Conservation (phyloP, 306 rosid species). For the Cucurbita moschata region DNA sequence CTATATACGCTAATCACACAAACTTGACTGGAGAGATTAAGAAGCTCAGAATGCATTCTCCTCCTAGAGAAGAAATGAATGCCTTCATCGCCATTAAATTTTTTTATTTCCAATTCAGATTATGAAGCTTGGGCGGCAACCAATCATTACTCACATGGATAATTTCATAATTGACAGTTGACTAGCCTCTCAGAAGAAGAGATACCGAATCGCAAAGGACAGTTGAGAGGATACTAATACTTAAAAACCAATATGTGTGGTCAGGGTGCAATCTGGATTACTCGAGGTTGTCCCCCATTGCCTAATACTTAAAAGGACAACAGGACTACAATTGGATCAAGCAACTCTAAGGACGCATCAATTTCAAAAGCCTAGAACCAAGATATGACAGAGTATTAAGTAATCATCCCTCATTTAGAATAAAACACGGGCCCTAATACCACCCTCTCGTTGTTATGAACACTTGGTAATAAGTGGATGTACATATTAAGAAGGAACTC, state of each 20-base stretch:
- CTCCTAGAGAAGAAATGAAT: background rate
- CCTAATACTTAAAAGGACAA: background rate
- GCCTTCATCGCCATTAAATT: background rate
- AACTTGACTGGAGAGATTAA: background rate
- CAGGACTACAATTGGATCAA: background rate
- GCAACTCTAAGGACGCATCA: background rate
- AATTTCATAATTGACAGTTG: background rate
- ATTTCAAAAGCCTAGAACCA: background rate
- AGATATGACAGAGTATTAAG: background rate
- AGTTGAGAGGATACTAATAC: background rate
- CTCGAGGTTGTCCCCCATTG: background rate
- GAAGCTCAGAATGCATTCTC: background rate
- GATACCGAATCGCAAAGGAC: background rate
- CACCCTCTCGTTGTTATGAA: background rate
- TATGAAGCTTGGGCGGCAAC: background rate
- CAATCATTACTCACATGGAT: background rate
- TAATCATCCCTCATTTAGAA: background rate
- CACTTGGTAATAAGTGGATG: background rate
- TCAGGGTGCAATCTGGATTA: background rate
- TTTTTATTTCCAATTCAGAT: background rate
- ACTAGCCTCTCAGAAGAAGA: background rate
- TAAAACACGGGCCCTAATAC: background rate
- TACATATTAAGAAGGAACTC: background rate
- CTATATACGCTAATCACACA: background rate
- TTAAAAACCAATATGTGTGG: background rate